Conservation (phyloP, 306 rosid genomes). For the Elaeagnus macrophylla region DNA sequence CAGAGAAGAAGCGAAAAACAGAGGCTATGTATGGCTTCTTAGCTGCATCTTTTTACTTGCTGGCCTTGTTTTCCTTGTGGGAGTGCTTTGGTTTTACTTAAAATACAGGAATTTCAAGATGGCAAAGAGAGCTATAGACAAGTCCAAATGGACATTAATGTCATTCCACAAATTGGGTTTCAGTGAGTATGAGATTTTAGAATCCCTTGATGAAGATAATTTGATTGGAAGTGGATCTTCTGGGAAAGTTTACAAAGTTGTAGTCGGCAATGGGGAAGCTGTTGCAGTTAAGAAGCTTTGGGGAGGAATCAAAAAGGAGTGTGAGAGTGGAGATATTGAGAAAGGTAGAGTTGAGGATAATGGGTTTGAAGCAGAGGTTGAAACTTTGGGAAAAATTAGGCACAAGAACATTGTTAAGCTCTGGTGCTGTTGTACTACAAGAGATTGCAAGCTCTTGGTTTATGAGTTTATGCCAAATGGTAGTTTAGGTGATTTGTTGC, state of each 20-base stretch:
- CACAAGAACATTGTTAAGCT: conserved; percentile 93
- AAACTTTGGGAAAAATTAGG: conserved; percentile 78
- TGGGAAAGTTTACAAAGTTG: conserved; percentile 86
- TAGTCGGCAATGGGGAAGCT: conserved; percentile 49
- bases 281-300: conserved; percentile 86
- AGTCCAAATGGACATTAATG: conserved; percentile 74
- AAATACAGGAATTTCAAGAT: conserved; percentile 50
- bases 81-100: conserved; percentile 62
- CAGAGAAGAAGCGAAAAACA: conserved; percentile 22
- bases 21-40: conserved; percentile 50
- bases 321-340: conserved; percentile 44
- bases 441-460: conserved; percentile 77
- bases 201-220: conserved; percentile 76
- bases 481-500: conserved; percentile 84
- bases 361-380: conserved; percentile 82
- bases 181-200: conserved; percentile 75
- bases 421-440: conserved; percentile 85
- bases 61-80: conserved; percentile 43
- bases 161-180: conserved; percentile 94
- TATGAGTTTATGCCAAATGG: conserved; percentile 98
- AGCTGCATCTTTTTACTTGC: conserved; percentile 50
- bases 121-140: conserved; percentile 43
- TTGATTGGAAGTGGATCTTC: conserved; percentile 82
- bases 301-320: conserved; percentile 33
- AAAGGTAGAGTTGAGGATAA: conserved; percentile 40